Evolutionary conservation across 164 flowering plant genomes (phyloP).

Genomic region (Cinnamomum micranthum): DNA sequence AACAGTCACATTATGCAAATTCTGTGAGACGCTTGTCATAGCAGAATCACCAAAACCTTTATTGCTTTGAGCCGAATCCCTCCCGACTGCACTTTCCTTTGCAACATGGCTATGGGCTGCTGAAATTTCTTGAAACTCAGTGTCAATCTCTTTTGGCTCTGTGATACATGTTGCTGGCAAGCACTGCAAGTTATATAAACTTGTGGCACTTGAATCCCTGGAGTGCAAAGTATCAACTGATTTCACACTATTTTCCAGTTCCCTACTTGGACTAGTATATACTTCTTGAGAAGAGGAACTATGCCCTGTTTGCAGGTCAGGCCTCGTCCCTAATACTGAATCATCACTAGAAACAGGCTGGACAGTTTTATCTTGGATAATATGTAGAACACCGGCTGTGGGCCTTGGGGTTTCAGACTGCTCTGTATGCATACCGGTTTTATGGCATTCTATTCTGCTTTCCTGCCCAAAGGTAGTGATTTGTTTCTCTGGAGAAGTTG

Average conservation of each 20-base stretch:
- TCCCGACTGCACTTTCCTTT: constrained; percentile 2
- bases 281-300: constrained; percentile 16
- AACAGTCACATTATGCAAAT: constrained; percentile 5
- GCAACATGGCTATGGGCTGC: constrained; percentile 9
- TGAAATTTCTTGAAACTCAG: constrained; percentile 12
- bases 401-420: constrained; percentile 12
- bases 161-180: constrained; percentile 10
- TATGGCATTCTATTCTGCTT: constrained; percentile 1
- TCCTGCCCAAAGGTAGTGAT: constrained; percentile 14
- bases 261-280: constrained; percentile 16
- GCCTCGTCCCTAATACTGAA: constrained; percentile 16
- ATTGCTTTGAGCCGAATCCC: constrained; percentile 18
- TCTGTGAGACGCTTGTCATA: constrained; percentile 13
- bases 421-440: constrained; percentile 11
- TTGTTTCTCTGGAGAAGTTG: constrained; percentile 22
- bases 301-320: constrained; percentile 23
- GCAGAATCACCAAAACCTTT: constrained; percentile 16
- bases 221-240: background rate
- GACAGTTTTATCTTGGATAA: constrained; percentile 15
- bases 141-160: constrained; percentile 12
- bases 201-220: constrained; percentile 16
- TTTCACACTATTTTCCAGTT: constrained; percentile 15
- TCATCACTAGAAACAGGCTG: constrained; percentile 17
- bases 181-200: constrained; percentile 6
- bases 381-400: constrained; percentile 18